These are phyloP conservation scores for Botrytis pseudocinerea DNA, from an alignment of 2,329 filamentous ascomycete genomes.

Conservation along the genomic window DNA sequence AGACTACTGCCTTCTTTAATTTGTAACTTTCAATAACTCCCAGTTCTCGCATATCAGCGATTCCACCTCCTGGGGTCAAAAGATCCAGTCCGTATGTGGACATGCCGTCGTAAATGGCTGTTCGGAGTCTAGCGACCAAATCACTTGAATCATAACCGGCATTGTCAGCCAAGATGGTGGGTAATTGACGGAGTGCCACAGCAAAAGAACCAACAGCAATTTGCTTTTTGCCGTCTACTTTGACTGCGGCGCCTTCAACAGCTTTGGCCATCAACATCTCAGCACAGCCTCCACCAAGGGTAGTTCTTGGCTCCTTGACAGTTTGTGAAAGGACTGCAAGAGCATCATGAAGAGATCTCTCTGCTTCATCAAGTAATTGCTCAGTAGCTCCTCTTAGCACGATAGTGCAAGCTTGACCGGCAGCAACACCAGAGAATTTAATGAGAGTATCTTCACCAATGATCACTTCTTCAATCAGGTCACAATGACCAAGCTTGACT, in stretches of 20 bases:
- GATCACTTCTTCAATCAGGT: conserved; percentile 95
- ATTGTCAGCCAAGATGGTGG: conserved; percentile 96
- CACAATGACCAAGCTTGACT: conserved; percentile 93
- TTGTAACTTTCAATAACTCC: conserved; percentile 99
- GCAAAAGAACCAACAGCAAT: conserved; percentile 90
- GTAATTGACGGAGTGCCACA: conserved; percentile 84
- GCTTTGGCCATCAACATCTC: conserved; percentile 99
- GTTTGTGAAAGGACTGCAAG: conserved; percentile 96
- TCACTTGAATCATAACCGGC: conserved; percentile 95
- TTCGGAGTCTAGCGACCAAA: conserved; percentile 84
- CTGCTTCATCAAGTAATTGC: conserved; percentile 94
- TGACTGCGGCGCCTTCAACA: conserved; percentile 88
- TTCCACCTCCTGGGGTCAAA: conserved; percentile 83
- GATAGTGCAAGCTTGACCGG: conserved; percentile 92
- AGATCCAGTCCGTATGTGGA: conserved; percentile 90
- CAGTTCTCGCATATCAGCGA: conserved; percentile 92
- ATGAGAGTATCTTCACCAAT: conserved; percentile 98
- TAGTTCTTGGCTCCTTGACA: conserved; percentile 89
- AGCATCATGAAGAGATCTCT: conserved; percentile 93
- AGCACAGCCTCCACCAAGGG: conserved; percentile 90
- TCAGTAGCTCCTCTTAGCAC: conserved; percentile 95
- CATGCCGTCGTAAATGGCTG: conserved; percentile 93
- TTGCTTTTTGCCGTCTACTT: conserved; percentile 95
- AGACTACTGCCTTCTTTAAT: conserved; percentile 96
- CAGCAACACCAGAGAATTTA: conserved; percentile 94